These are phyloP conservation scores for Acacia melanoxylon DNA, from an alignment of 306 rosid species.

Conservation along the genomic window DNA sequence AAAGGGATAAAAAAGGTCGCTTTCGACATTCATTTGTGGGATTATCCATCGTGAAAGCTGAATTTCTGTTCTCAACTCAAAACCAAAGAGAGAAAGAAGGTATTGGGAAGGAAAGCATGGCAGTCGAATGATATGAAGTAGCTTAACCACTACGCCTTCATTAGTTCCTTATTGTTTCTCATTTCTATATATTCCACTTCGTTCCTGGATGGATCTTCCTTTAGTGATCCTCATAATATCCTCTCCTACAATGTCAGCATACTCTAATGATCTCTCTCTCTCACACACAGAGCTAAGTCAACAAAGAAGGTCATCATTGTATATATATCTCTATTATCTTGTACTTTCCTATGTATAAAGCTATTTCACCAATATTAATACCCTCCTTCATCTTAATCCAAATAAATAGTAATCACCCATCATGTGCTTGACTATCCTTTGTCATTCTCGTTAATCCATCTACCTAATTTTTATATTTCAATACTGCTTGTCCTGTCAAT, in stretches of 20 bases:
- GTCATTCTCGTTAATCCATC: neutral
- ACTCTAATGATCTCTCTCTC: no score
- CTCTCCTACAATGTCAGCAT: neutral
- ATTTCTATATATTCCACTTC: neutral
- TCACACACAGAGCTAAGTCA: neutral
- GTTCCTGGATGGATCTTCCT: constrained; percentile 41
- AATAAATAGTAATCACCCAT: no score
- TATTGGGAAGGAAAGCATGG: neutral
- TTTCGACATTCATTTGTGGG: constrained; percentile 7
- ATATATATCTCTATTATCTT: neutral
- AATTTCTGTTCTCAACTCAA: neutral
- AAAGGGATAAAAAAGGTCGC: neutral
- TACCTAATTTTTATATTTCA: neutral
- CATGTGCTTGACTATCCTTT: neutral
- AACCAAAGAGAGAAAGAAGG: neutral
- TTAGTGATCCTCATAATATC: constrained; percentile 9
- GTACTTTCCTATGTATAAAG: constrained; percentile 7
- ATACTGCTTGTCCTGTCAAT: no score
- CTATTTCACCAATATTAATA: neutral
- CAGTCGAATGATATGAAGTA: neutral
- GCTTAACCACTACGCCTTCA: neutral
- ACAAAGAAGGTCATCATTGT: neutral
- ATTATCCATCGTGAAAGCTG: neutral
- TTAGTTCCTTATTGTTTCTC: neutral
- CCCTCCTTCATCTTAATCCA: neutral